phyloP scores from a whole-genome alignment of 164 flowering plant species.

The Tetrastigma voinierianum region DNA sequence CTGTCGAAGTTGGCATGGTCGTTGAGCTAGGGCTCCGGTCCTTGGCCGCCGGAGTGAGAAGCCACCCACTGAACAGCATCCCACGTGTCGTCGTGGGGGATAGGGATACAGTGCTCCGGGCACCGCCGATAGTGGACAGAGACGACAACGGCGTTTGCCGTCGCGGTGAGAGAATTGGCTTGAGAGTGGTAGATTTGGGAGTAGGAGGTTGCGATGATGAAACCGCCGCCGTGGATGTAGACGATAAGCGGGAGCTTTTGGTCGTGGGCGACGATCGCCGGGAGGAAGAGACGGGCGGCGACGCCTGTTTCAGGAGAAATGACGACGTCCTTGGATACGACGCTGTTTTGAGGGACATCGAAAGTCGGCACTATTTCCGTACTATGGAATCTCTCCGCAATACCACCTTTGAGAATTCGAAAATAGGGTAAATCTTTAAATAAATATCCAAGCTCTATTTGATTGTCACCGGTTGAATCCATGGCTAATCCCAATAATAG shows the following conservation, averaged over 20 bases:
- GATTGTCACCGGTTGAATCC: too few relatives aligned
- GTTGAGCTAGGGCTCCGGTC: background rate
- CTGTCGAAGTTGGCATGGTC: background rate
- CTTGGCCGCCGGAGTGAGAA: background rate
- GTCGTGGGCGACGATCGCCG: background rate
- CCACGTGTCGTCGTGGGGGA: constrained; percentile 23
- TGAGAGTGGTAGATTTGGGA: constrained; percentile 19
- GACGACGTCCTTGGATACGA: too few relatives aligned
- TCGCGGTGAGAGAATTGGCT: constrained; percentile 11
- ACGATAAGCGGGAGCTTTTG: constrained; percentile 32
- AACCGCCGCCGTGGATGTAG: constrained; percentile 48
- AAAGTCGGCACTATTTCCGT: too few relatives aligned
- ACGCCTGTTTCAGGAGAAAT: too few relatives aligned
- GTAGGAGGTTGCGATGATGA: constrained; percentile 24
- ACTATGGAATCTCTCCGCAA: too few relatives aligned
- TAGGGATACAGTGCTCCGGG: constrained; percentile 23
- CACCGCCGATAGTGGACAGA: constrained; percentile 33
- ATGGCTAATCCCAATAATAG: too few relatives aligned
- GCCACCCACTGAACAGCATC: background rate
- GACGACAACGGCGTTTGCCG: constrained; percentile 25
- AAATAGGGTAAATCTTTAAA: too few relatives aligned
- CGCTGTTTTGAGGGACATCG: too few relatives aligned
- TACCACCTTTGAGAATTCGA: too few relatives aligned
- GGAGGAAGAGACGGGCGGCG: too few relatives aligned
- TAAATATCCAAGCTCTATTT: too few relatives aligned